Conservation (phyloP, 345 rosid genomes). For the Trapa incisa region DNA sequence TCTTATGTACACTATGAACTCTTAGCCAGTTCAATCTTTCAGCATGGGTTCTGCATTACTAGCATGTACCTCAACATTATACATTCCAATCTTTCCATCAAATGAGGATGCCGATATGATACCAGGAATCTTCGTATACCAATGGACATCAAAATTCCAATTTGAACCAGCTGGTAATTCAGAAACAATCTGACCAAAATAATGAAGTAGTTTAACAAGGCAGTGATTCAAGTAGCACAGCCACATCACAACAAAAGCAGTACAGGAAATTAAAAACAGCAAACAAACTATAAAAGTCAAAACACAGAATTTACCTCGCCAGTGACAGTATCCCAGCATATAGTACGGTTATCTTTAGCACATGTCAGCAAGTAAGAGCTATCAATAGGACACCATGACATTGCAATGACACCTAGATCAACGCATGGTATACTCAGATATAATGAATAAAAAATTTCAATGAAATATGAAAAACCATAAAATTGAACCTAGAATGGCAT, state of each 20-base stretch:
- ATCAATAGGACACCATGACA: constrained; percentile 97
- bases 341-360: constrained; percentile 92
- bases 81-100: constrained; percentile 90
- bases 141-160: constrained; percentile 98
- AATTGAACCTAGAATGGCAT: constrained; percentile 5
- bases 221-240: neutral
- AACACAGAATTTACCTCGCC: constrained; percentile 53
- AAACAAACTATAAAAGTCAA: neutral
- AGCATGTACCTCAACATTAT: constrained; percentile 75
- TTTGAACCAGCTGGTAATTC: constrained; percentile 93
- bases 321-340: constrained; percentile 91
- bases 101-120: constrained; percentile 92
- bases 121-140: constrained; percentile 96
- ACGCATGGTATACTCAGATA: neutral
- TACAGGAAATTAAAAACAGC: neutral
- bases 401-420: constrained; percentile 84
- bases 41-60: neutral
- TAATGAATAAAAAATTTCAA: neutral
- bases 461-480: neutral
- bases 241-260: neutral
- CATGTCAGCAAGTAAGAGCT: constrained; percentile 93
- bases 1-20: neutral
- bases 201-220: neutral
- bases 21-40: neutral
- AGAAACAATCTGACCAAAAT: constrained; percentile 49